Base-by-base conservation (phyloP, 2,329 filamentous ascomycete species). In the Xylariaceae sp. region DNA sequence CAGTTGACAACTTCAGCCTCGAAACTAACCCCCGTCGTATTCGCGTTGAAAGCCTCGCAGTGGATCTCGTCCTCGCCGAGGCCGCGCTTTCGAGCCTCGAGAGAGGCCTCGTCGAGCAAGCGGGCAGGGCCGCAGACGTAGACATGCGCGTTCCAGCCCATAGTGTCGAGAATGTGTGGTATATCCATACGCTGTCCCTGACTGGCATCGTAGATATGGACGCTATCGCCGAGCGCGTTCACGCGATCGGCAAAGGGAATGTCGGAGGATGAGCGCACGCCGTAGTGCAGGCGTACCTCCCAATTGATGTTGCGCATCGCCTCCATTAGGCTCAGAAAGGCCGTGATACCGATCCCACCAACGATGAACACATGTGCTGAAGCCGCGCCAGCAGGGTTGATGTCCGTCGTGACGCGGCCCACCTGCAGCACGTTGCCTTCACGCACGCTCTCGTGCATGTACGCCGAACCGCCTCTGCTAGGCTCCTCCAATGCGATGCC, bases 311-410 rank as follows among this genome's bases (percentile, higher is more conserved):
- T 24, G 13, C 61, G 55, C 44, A 69, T 69, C 1, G 22, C 39
- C 37, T 72, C 61, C 3, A 78, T 54, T 18, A 79, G 63, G 1
- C 65, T 52, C 8, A 85, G 53, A 48, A 85, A 85, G 0, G 81
- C 81, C 2, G 82, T 85, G 46, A 85, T 74, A 1, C 81, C 82
- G 22, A 85, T 78, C 0, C 81, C 82, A 9, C 77, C 81, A 0
- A 72, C 78, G 22, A 86, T 73, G 51, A 84, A 78, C 30, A 85
- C 66, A 48, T 84, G 80, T 37, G 75, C 68, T 48, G 75, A 78
- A 7, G 76, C 76, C 1, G 68, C 62, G 2, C 44, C 54, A 0
- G 64, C 65, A 2, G 71, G 59, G 2, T 69, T 68, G 18, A 81
- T 68, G 32, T 69, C 74, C 0, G 62, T 55, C 0, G 71, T 77